A percentile compares a stretch with the other conserved stretches of the same genome.
Conservation (phyloP, 495 filamentous ascomycete genomes). For the Chaetomium fimeti region DNA sequence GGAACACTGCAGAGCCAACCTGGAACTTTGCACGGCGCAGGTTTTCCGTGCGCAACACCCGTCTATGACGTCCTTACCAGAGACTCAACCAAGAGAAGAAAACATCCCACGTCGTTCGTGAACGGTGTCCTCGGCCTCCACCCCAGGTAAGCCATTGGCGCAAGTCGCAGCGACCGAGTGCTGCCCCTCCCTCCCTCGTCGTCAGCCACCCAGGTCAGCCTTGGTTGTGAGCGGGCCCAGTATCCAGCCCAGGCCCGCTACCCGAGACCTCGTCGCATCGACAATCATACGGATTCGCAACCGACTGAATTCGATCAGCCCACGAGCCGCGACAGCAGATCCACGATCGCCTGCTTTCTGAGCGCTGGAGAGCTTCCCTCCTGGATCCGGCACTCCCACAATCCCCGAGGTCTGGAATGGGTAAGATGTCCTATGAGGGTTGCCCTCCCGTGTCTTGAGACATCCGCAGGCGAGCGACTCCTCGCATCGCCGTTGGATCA, state of each 20-base stretch:
- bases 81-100: background rate
- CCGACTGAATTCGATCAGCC: background rate
- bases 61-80: constrained; percentile 17
- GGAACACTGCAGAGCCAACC: constrained; percentile 3
- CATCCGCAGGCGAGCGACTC: background rate
- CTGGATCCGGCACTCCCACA: background rate
- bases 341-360: constrained; percentile 4
- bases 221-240: background rate
- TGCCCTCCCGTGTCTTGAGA: background rate
- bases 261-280: constrained; percentile 6
- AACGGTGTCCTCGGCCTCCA: background rate
- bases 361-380: background rate
- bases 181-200: constrained; percentile 13
- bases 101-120: background rate
- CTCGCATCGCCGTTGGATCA: background rate
- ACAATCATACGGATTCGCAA: constrained; percentile 9
- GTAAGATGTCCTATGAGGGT: constrained; percentile 1
- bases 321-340: constrained; percentile 6
- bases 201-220: constrained; percentile 9
- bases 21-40: constrained; percentile 6
- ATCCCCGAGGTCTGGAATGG: background rate
- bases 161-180: background rate
- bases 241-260: background rate
- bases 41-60: constrained; percentile 10
- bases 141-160: constrained; percentile 11